phyloP scores from a whole-genome alignment of 495 filamentous ascomycete genomes.

The Annulohypoxylon maeteangense region DNA sequence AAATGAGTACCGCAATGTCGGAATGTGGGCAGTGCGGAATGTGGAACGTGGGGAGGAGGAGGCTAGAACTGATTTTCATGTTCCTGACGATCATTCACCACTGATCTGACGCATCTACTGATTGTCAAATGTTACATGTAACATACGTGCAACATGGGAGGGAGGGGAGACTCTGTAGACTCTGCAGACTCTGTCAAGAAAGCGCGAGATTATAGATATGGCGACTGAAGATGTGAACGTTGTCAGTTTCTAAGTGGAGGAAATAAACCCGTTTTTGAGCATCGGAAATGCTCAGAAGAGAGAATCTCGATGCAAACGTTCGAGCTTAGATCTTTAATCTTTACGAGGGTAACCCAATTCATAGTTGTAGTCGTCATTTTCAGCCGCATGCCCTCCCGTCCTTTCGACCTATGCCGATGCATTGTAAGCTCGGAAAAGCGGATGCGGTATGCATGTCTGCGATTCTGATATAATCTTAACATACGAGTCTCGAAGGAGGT shows the following conservation, averaged over 20 bases:
- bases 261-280: not conserved
- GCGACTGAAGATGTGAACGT: not conserved
- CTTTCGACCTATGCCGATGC: conserved; percentile 2
- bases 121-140: not conserved
- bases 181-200: not conserved
- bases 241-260: not conserved
- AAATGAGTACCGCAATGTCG: conserved; percentile 24
- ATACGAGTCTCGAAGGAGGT: conserved; percentile 39
- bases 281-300: not conserved
- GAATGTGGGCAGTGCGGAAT: conserved; percentile 16
- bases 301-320: conserved; percentile 6
- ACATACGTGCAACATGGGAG: not conserved
- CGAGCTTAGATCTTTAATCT: conserved; percentile 2
- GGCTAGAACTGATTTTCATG: conserved; percentile 32
- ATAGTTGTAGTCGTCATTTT: conserved; percentile 17
- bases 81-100: conserved; percentile 41
- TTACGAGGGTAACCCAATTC: not conserved
- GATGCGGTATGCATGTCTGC: conserved; percentile 24
- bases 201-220: not conserved
- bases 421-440: conserved; percentile 30
- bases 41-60: conserved; percentile 10
- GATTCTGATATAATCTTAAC: conserved; percentile 35
- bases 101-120: conserved; percentile 15
- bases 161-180: too few relatives aligned
- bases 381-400: conserved; percentile 24